Evolutionary conservation across 306 rosid genomes (phyloP).

Genomic region (cucumber (Cucumis sativus)): Cucumber_9930_V3 NC_026660.2:1193001-1193500

Average conservation of each 20-base stretch:
- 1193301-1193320: too few species aligned
- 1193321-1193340: too few species aligned
- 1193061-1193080: slow-evolving; percentile 33
- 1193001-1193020: slow-evolving; percentile 13
- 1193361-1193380: too few species aligned
- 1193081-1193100: slow-evolving; percentile 39
- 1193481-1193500: too few species aligned
- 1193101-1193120: slow-evolving; percentile 27
- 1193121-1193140: slow-evolving; percentile 29
- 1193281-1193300: too few species aligned
- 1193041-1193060: slow-evolving; percentile 20
- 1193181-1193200: slow-evolving; percentile 9
- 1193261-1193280: too few species aligned
- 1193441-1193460: too few species aligned
- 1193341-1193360: too few species aligned
- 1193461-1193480: neutral
- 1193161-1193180: slow-evolving; percentile 28
- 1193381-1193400: too few species aligned
- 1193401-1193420: too few species aligned
- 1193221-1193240: neutral
- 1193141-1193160: slow-evolving; percentile 28
- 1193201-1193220: neutral
- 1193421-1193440: too few species aligned
- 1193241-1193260: neutral
- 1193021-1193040: slow-evolving; percentile 15